Evolutionary conservation across 2,329 filamentous ascomycete species (phyloP).

Genomic region (Venturia effusa): DNA sequence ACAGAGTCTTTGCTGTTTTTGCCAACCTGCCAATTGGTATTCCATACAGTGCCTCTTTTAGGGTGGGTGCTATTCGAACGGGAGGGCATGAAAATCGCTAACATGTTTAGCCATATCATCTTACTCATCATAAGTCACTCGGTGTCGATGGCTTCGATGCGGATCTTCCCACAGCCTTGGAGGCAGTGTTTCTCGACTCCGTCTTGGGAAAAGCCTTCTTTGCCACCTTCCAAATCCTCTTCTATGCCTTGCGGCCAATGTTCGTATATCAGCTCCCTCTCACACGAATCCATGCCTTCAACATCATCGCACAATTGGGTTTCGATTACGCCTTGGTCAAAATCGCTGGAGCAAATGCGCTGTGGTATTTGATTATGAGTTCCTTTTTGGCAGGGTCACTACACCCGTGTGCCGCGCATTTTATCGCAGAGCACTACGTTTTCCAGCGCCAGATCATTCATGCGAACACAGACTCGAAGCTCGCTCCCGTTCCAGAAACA

Average conservation of each 20-base stretch:
- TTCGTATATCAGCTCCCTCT: constrained; percentile 83
- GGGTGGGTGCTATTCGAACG: constrained; percentile 42
- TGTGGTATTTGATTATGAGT: constrained; percentile 77
- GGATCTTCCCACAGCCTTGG: constrained; percentile 82
- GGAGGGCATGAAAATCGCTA: not conserved
- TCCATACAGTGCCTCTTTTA: constrained; percentile 91
- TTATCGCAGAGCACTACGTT: constrained; percentile 84
- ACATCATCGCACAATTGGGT: constrained; percentile 62
- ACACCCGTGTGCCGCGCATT: constrained; percentile 91
- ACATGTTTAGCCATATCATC: constrained; percentile 66
- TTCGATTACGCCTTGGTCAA: constrained; percentile 66
- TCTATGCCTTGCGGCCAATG: constrained; percentile 95
- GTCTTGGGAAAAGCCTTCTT: constrained; percentile 97
- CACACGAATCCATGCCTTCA: constrained; percentile 73
- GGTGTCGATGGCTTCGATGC: constrained; percentile 94
- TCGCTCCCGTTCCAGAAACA: constrained; percentile 65
- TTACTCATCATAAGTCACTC: constrained; percentile 97
- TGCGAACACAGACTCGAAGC: constrained; percentile 19
- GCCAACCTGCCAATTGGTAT: constrained; percentile 94
- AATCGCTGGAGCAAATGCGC: constrained; percentile 47
- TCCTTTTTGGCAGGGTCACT: constrained; percentile 90
- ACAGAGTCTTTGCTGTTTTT: constrained; percentile 79
- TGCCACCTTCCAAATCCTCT: constrained; percentile 97
- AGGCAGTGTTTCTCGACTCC: constrained; percentile 88
- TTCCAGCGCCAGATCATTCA: constrained; percentile 27